These are phyloP conservation scores for Hypoxylon lenormandii DNA, from an alignment of 495 filamentous ascomycete species.

Conservation along the genomic window DNA sequence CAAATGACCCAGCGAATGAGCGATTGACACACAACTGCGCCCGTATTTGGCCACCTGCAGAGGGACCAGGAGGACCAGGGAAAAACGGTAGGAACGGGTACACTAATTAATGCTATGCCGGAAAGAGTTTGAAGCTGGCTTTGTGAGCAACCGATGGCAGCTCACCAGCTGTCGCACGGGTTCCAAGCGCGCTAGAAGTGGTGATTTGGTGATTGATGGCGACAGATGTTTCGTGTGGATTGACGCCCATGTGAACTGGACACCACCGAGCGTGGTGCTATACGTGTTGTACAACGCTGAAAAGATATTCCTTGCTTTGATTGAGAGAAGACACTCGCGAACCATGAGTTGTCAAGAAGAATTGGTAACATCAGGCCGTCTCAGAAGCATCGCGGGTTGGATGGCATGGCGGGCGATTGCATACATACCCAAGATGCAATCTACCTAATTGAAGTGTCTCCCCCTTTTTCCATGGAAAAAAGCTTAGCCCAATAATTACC, in stretches of 20 bases:
- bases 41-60: slow-evolving; percentile 52
- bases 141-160: slow-evolving; percentile 39
- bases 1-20: slow-evolving; percentile 50
- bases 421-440: slow-evolving; percentile 45
- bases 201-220: slow-evolving; percentile 41
- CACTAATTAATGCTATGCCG: slow-evolving; percentile 33
- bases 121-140: slow-evolving; percentile 34
- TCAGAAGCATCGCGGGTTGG: slow-evolving; percentile 27
- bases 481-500: slow-evolving; percentile 37
- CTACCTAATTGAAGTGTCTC: slow-evolving; percentile 29
- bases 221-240: slow-evolving; percentile 47
- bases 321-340: slow-evolving; percentile 19
- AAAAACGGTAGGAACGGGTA: slow-evolving; percentile 40
- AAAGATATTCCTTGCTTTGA: slow-evolving; percentile 29
- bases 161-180: slow-evolving; percentile 45
- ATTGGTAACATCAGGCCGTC: slow-evolving; percentile 25
- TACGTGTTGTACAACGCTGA: slow-evolving; percentile 38
- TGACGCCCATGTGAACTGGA: slow-evolving; percentile 45
- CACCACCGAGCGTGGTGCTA: slow-evolving; percentile 25
- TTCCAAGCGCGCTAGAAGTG: slow-evolving; percentile 39
- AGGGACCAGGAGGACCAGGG: slow-evolving; percentile 29
- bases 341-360: slow-evolving; percentile 6
- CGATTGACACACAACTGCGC: slow-evolving; percentile 47
- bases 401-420: slow-evolving; percentile 19
- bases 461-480: neutral